A percentile compares a stretch with the other conserved stretches of the same genome.
phyloP scores from a whole-genome alignment of 176 grass and related monocot genomes.

The Triticum turgidum region DNA sequence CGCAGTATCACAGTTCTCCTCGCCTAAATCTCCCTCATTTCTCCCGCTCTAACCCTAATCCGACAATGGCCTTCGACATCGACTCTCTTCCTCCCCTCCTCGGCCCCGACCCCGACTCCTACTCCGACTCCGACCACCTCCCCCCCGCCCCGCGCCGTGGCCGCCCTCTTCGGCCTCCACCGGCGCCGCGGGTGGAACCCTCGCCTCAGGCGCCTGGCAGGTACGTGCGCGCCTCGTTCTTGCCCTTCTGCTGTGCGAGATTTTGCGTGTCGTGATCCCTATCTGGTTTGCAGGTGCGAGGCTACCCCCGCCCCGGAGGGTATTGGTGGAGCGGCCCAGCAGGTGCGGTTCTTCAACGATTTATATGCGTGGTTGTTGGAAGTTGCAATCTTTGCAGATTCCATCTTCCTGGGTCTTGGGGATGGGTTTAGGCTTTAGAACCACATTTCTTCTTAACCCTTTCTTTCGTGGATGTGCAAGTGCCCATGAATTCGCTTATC shows the following conservation, averaged over 20 bases:
- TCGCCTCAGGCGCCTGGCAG: not conserved
- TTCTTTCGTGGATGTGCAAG: not conserved
- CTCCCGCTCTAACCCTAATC: slow-evolving; percentile 40
- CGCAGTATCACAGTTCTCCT: not conserved
- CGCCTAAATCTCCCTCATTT: not conserved
- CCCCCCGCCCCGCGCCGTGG: slow-evolving; percentile 15
- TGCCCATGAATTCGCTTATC: not conserved
- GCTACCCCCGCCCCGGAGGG: not conserved
- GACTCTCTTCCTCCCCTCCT: not conserved
- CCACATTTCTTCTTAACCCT: not conserved
- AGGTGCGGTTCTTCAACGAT: not conserved
- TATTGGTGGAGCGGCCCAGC: not conserved
- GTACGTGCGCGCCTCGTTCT: not conserved
- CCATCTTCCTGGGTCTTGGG: not conserved
- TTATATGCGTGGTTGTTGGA: not conserved
- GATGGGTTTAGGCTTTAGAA: not conserved
- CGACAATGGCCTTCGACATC: slow-evolving; percentile 24
- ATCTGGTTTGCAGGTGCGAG: slow-evolving; percentile 27
- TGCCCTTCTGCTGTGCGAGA: not conserved
- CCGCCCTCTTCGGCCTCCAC: not conserved
- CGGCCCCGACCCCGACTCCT: not conserved
- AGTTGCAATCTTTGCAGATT: not conserved
- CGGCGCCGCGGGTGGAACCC: not conserved
- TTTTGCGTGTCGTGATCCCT: not conserved
- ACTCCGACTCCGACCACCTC: slow-evolving; percentile 17